Evolutionary conservation across 2,329 filamentous ascomycete species (phyloP).

Genomic region (Botrytis tulipae): DNA sequence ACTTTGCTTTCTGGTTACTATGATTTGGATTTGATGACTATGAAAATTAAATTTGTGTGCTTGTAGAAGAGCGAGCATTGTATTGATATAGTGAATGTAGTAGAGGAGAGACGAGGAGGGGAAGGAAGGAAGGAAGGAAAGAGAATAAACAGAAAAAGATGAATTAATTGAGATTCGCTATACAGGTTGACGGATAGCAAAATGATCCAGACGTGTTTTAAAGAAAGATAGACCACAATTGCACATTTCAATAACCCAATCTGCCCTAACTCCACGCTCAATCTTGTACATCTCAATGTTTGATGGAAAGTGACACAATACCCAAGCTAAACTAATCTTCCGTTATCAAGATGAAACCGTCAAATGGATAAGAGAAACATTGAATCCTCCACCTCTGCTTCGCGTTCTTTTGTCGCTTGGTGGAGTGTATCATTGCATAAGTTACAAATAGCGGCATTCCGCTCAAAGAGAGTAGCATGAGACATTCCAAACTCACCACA

Average conservation of each 20-base stretch:
- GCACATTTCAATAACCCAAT: neutral
- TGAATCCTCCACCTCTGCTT: neutral
- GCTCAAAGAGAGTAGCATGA: too few relatives aligned
- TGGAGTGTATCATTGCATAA: too few relatives aligned
- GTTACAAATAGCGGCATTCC: too few relatives aligned
- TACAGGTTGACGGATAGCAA: too few relatives aligned
- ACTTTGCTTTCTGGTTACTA: too few relatives aligned
- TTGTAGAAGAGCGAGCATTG: neutral
- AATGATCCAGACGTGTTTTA: neutral
- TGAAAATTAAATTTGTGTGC: neutral
- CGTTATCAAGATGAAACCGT: fast-evolving
- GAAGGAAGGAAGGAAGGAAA: neutral
- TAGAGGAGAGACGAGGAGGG: neutral
- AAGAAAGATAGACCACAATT: neutral
- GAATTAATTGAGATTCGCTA: neutral
- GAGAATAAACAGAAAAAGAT: neutral
- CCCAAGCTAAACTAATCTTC: fast-evolving
- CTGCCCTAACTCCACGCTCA: neutral
- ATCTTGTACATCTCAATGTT: too few relatives aligned
- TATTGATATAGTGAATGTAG: neutral
- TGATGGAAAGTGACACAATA: too few relatives aligned
- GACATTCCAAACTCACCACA: neutral
- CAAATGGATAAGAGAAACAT: neutral
- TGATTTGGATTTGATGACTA: neutral
- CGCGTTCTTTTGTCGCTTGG: too few relatives aligned